Conservation (phyloP, 805 yeast species). For the Priceomyces melissophilus region DNA sequence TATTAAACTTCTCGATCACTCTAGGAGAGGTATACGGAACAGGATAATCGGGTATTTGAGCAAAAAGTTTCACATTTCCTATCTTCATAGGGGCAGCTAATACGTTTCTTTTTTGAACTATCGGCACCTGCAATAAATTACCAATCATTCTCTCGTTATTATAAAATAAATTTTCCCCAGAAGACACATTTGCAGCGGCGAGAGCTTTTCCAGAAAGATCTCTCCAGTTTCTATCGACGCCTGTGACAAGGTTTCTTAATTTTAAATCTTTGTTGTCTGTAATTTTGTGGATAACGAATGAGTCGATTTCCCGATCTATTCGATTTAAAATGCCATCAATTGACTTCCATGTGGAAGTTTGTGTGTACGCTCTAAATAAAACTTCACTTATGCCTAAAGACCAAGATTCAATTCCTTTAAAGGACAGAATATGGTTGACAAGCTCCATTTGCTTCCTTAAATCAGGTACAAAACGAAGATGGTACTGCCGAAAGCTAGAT, state of each 20-base stretch:
- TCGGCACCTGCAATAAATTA: conserved; percentile 15
- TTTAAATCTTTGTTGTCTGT: conserved; percentile 27
- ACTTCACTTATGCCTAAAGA: conserved; percentile 35
- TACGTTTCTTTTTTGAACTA: conserved; percentile 34
- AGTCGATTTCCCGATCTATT: conserved; percentile 36
- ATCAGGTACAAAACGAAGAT: conserved; percentile 38
- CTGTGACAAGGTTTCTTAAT: conserved; percentile 25
- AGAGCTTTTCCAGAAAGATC: neutral
- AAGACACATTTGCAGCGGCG: conserved; percentile 6
- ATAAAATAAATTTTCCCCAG: conserved; percentile 4
- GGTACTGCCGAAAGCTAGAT: conserved; percentile 34
- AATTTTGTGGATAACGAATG: conserved; percentile 25
- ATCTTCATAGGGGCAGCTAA: conserved; percentile 29
- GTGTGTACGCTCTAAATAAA: conserved; percentile 21
- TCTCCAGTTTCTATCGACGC: neutral
- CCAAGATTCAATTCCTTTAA: conserved; percentile 24
- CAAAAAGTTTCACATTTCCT: conserved; percentile 33
- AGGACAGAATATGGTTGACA: conserved; percentile 22
- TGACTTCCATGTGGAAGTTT: conserved; percentile 30
- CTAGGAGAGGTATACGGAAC: conserved; percentile 37
- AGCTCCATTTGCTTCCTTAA: conserved; percentile 25
- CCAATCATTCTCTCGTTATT: conserved; percentile 27
- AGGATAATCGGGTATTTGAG: conserved; percentile 29
- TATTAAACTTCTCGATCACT: conserved; percentile 35
- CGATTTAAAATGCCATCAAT: conserved; percentile 25